phyloP scores from a whole-genome alignment of 1,284 basidiomycete species.

The Pseudozyma pruni region DNA sequence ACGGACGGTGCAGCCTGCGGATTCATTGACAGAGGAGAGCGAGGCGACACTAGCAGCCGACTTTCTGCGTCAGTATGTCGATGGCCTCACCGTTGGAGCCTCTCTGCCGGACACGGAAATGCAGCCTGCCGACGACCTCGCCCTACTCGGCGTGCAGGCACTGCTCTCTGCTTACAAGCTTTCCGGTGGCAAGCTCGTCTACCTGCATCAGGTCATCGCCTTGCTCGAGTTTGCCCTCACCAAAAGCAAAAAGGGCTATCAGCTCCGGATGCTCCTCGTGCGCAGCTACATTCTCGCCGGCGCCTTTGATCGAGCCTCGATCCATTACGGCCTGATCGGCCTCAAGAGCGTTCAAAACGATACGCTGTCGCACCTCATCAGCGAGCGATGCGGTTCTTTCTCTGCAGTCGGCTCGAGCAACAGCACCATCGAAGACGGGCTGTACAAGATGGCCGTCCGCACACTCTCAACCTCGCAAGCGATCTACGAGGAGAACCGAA shows the following conservation, averaged over 20 bases:
- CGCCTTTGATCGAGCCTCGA: constrained; percentile 33
- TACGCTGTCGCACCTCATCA: constrained; percentile 43
- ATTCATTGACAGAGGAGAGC: constrained; percentile 10
- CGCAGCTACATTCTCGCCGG: constrained; percentile 41
- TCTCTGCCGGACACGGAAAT: constrained; percentile 78
- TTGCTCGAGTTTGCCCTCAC: constrained; percentile 42
- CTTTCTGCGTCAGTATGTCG: constrained; percentile 70
- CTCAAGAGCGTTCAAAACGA: constrained; percentile 51
- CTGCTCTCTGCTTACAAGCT: constrained; percentile 72
- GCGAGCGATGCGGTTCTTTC: constrained; percentile 26
- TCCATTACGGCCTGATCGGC: constrained; percentile 43
- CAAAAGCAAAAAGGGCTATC: constrained; percentile 53
- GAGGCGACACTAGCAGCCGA: constrained; percentile 12
- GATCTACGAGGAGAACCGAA: constrained; percentile 48
- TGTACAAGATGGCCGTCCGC: constrained; percentile 19
- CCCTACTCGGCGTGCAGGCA: constrained; percentile 77
- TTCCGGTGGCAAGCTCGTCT: constrained; percentile 6
- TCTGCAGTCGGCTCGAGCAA: neutral
- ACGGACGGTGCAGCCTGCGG: constrained; percentile 19
- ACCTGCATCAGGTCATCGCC: constrained; percentile 24
- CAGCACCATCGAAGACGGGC: constrained; percentile 18
- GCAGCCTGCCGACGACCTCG: constrained; percentile 87
- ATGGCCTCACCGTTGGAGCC: constrained; percentile 75
- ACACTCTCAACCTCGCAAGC: constrained; percentile 30
- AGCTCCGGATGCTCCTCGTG: constrained; percentile 52